Evolutionary conservation across 2,329 filamentous ascomycete species (phyloP), one percentile per base, ranked within the genome.

Genomic region (Setomelanomma holmii): DNA sequence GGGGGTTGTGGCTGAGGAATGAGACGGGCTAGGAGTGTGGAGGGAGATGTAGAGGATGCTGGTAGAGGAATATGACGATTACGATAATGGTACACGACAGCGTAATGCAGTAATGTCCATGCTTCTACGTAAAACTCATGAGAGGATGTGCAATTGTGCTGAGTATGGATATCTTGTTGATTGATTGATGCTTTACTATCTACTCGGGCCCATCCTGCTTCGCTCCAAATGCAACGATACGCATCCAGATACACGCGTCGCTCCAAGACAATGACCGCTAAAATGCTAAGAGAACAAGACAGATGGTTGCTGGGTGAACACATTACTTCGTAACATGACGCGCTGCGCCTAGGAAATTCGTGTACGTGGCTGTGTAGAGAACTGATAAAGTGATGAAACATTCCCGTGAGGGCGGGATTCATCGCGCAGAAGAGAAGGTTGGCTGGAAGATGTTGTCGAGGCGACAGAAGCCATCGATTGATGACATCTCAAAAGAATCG

Each of bases 1-100:
- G 59, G 68, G 67, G 4, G 45, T 63, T 30, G 55, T 49, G 16
- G 56, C 51, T 16, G 59, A 68, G 27, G 66, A 69, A 44, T 60
- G 40, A 52, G 36, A 4, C 35, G 10, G 36, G 8, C 14, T 3
- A 11, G 8, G 23, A 19, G 36, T 41, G 38, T 12, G 17, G 20
- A 21, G 17, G 7, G 22, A 11, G 17, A 40, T 6, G 20, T 23
- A 5, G 35, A 17, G 16, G 14, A 17, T 36, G 27, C 3, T 12
- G 42, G 19, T 11, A 36, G 30, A 36, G 20, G 16, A 14, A 14
- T 14, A 30, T 30, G 27, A 30, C 14, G 27, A 30, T 30, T 30
- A 30, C 14, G 27, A 30, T 30, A 30, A 30, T 30, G 27, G 27
- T 6, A 30, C 27, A 30, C 27, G 27, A 14, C 27, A 30, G 27